A percentile compares a stretch with the other conserved stretches of the same genome.
Conservation (phyloP, 1,284 basidiomycete genomes). For the Cryptococcus depauperatus region DNA sequence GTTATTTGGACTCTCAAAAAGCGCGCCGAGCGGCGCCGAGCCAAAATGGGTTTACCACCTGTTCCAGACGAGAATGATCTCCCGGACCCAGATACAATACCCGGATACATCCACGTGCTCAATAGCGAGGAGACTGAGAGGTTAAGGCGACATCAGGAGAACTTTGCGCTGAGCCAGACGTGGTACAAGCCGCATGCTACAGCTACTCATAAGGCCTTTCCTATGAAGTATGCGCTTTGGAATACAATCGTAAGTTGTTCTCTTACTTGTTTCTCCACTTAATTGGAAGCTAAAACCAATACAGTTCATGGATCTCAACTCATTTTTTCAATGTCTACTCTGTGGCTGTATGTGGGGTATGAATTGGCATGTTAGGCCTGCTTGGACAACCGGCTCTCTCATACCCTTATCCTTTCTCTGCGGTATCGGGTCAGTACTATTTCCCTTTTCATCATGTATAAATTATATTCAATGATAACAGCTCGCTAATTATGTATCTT, state of each 20-base stretch:
- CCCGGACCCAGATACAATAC: constrained; percentile 64
- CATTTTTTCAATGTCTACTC: constrained; percentile 57
- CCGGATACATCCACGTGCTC: constrained; percentile 59
- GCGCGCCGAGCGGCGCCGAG: constrained; percentile 53
- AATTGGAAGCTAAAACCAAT: not conserved
- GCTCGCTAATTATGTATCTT: not conserved
- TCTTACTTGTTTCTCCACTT: constrained; percentile 1
- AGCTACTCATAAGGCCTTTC: constrained; percentile 74
- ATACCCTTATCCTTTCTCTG: constrained; percentile 71
- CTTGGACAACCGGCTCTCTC: constrained; percentile 55
- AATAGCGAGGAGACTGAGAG: constrained; percentile 62
- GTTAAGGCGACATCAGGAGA: constrained; percentile 53
- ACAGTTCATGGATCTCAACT: constrained; percentile 65
- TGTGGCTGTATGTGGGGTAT: constrained; percentile 78
- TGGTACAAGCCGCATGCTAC: constrained; percentile 86
- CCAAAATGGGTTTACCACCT: constrained; percentile 56
- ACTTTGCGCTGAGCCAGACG: constrained; percentile 49
- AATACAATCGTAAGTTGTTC: constrained; percentile 38
- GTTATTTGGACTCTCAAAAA: constrained; percentile 68
- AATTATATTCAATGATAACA: not conserved
- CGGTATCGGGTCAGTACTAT: constrained; percentile 52
- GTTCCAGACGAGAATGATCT: constrained; percentile 66
- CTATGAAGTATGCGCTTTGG: constrained; percentile 55
- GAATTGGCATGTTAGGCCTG: constrained; percentile 46
- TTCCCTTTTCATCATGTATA: not conserved